These are phyloP conservation scores for Polygonum aviculare DNA, from an alignment of 148 eudicot genomes.

Conservation along the genomic window DNA sequence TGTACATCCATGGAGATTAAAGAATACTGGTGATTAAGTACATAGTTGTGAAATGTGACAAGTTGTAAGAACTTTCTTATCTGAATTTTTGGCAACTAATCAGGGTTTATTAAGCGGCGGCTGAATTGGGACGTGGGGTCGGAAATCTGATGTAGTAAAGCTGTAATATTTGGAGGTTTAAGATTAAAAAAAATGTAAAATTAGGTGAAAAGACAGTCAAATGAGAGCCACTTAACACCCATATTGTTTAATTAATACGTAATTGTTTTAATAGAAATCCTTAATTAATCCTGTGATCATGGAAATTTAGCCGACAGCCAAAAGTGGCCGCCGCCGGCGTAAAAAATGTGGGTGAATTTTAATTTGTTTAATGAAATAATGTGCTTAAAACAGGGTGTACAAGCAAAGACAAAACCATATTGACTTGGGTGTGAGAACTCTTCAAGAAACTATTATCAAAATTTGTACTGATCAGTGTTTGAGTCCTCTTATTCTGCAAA, in stretches of 20 bases:
- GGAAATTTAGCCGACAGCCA: not conserved
- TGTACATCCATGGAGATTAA: not conserved
- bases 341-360: not conserved
- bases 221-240: not conserved
- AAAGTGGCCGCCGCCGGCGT: not conserved
- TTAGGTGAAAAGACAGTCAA: not conserved
- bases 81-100: not conserved
- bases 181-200: too few relatives aligned
- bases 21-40: not conserved
- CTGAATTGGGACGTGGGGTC: not conserved
- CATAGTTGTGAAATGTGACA: too few relatives aligned
- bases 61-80: not conserved
- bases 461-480: not conserved
- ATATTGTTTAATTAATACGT: not conserved
- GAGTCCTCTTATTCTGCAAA: too few relatives aligned
- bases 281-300: not conserved
- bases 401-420: constrained; percentile 1
- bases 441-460: not conserved
- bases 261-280: too few relatives aligned
- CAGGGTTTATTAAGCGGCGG: not conserved
- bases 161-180: not conserved
- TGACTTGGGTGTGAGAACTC: not conserved
- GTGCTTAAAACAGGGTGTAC: not conserved
- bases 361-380: too few relatives aligned
- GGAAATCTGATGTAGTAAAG: not conserved